phyloP scores from a whole-genome alignment of 495 filamentous ascomycete species.

The Aspergillus leporis region DNA sequence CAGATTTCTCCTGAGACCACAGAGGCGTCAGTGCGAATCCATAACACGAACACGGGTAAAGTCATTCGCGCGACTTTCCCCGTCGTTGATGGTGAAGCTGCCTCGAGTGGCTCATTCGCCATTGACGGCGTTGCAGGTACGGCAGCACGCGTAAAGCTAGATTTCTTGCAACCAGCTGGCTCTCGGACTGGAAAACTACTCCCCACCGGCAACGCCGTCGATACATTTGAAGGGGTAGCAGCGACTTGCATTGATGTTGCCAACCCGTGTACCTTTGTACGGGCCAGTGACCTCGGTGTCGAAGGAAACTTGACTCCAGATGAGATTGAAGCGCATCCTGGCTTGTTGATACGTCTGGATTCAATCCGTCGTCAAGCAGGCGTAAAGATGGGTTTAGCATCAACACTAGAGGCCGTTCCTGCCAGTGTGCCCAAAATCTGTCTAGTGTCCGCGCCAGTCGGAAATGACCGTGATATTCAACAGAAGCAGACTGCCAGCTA shows the following conservation, averaged over 20 bases:
- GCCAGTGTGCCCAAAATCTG: slow-evolving; percentile 68
- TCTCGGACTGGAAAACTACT: slow-evolving; percentile 65
- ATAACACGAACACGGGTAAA: slow-evolving; percentile 57
- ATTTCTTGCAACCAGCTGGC: slow-evolving; percentile 67
- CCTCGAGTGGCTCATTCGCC: slow-evolving; percentile 52
- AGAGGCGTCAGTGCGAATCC: slow-evolving; percentile 43
- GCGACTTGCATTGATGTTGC: slow-evolving; percentile 63
- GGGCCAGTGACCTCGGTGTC: slow-evolving; percentile 51
- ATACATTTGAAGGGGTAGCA: slow-evolving; percentile 53
- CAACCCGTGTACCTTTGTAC: slow-evolving; percentile 68
- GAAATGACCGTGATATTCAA: slow-evolving; percentile 15
- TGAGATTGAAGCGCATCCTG: slow-evolving; percentile 47
- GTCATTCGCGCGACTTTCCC: slow-evolving; percentile 49
- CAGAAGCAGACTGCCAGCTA: slow-evolving; percentile 23
- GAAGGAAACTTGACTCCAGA: slow-evolving; percentile 52
- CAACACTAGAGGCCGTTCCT: slow-evolving; percentile 40
- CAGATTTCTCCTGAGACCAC: neutral
- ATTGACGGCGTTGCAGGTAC: slow-evolving; percentile 70
- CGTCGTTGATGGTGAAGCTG: slow-evolving; percentile 50
- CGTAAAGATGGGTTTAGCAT: slow-evolving; percentile 61
- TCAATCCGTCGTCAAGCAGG: slow-evolving; percentile 61
- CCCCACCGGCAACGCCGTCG: slow-evolving; percentile 60
- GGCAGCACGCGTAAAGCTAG: slow-evolving; percentile 55
- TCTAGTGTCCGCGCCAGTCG: slow-evolving; percentile 49
- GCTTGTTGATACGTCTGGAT: slow-evolving; percentile 55